Evolutionary conservation across 2,329 filamentous ascomycete genomes (phyloP).

Genomic region (Pestalotiopsis sp.): DNA sequence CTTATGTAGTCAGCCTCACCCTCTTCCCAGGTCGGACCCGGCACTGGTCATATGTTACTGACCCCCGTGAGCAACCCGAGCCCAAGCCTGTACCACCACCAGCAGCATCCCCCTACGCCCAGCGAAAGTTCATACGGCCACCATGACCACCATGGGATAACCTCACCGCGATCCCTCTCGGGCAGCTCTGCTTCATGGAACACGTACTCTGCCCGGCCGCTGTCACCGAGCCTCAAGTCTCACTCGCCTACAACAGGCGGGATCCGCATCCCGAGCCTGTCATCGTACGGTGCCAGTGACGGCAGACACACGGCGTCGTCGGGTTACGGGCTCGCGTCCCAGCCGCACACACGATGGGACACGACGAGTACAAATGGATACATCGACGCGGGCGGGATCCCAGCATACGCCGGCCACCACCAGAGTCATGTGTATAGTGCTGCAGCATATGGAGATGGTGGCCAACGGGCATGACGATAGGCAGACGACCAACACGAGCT

Average conservation of each 20-base stretch:
- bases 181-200: slow-evolving; percentile 52
- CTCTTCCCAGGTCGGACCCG: slow-evolving; percentile 26
- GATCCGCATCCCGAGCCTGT: slow-evolving; percentile 37
- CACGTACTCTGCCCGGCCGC: slow-evolving; percentile 47
- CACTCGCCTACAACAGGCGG: slow-evolving; percentile 36
- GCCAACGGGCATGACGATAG: slow-evolving; percentile 41
- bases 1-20: slow-evolving; percentile 32
- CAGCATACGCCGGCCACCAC: slow-evolving; percentile 32
- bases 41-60: slow-evolving; percentile 27
- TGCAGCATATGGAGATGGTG: slow-evolving; percentile 43
- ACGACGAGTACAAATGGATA: slow-evolving; percentile 28
- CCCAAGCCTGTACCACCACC: slow-evolving; percentile 31
- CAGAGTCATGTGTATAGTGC: slow-evolving; percentile 45
- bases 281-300: slow-evolving; percentile 41
- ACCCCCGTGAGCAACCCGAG: slow-evolving; percentile 36
- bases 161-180: slow-evolving; percentile 55
- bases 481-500: neutral
- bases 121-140: slow-evolving; percentile 40
- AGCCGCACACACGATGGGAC: slow-evolving; percentile 31
- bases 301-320: slow-evolving; percentile 37
- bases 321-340: slow-evolving; percentile 34
- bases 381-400: slow-evolving; percentile 25
- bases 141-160: slow-evolving; percentile 51
- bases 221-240: slow-evolving; percentile 45
- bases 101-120: slow-evolving; percentile 37